Percentiles rank a stretch among this genome's conserved stretches.
These are phyloP conservation scores for Elsinoe necatrix DNA, from an alignment of 2,329 filamentous ascomycete species.

Conservation along the genomic window DNA sequence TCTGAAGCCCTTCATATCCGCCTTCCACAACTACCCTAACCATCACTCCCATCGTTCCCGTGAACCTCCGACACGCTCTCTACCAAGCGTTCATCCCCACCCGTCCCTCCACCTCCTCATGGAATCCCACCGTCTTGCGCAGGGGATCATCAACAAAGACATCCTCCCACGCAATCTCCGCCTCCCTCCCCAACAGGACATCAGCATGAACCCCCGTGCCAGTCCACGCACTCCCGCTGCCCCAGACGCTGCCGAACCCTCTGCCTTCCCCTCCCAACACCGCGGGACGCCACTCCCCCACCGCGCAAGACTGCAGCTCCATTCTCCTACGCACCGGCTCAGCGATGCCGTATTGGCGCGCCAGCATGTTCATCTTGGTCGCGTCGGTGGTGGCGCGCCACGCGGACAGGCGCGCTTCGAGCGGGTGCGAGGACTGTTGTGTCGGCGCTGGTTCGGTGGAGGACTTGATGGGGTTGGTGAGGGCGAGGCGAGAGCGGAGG, in stretches of 20 bases:
- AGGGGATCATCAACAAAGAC: constrained; percentile 73
- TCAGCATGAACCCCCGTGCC: constrained; percentile 73
- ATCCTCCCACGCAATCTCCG: constrained; percentile 83
- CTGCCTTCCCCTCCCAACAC: constrained; percentile 51
- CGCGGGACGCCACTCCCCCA: constrained; percentile 70
- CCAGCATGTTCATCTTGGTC: constrained; percentile 80
- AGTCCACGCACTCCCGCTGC: not conserved
- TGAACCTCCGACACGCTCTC: too few species aligned
- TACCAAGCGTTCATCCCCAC: constrained; percentile 61
- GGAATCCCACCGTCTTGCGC: constrained; percentile 62
- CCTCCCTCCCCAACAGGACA: constrained; percentile 72
- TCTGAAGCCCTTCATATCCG: not conserved
- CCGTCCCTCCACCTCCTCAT: constrained; percentile 90
- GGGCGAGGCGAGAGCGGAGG: constrained; percentile 72
- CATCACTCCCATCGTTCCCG: too few species aligned
- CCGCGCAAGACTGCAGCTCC: constrained; percentile 82
- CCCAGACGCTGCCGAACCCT: constrained; percentile 21
- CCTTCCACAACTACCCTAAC: not conserved
- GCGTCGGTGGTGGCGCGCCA: constrained; percentile 87
- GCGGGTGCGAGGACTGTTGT: constrained; percentile 64
- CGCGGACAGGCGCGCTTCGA: constrained; percentile 78
- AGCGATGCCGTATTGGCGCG: constrained; percentile 80
- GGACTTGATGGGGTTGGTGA: constrained; percentile 36
- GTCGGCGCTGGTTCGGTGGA: constrained; percentile 31
- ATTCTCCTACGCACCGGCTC: constrained; percentile 89